Evolutionary conservation across 345 rosid species (phyloP).

Genomic region (Gossypium arboreum): DNA sequence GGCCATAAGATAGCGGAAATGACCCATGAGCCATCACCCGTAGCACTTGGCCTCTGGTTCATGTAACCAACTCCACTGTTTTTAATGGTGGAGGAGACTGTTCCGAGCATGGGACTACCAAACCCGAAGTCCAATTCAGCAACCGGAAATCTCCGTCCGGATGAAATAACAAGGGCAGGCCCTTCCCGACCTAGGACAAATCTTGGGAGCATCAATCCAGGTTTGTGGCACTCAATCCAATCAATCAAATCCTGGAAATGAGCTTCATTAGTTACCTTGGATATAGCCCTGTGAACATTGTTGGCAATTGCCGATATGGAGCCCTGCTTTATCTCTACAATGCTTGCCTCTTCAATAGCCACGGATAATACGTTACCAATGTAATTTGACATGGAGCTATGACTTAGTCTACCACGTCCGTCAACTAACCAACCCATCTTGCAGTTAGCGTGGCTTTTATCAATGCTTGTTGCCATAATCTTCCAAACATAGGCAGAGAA

Average conservation of each 20-base stretch:
- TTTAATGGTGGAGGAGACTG: constrained; percentile 53
- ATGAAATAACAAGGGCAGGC: constrained; percentile 70
- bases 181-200: constrained; percentile 64
- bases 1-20: constrained; percentile 77
- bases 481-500: constrained; percentile 87
- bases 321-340: constrained; percentile 41
- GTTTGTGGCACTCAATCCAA: constrained; percentile 83
- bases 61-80: constrained; percentile 70
- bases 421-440: constrained; percentile 93
- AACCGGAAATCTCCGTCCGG: constrained; percentile 68
- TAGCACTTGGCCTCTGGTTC: constrained; percentile 74
- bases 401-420: constrained; percentile 52
- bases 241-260: constrained; percentile 82
- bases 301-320: constrained; percentile 54
- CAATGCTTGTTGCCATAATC: constrained; percentile 48
- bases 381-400: constrained; percentile 45
- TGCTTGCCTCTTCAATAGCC: constrained; percentile 57
- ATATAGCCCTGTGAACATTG: constrained; percentile 52
- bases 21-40: constrained; percentile 71
- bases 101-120: constrained; percentile 64
- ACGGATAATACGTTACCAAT: constrained; percentile 75
- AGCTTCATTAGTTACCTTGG: constrained; percentile 44
- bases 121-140: constrained; percentile 75
- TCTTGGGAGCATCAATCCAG: constrained; percentile 72
- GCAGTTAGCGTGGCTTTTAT: constrained; percentile 43